Conservation (phyloP, 352 stramenopile genomes). For the Pythium phragmiticola region DNA sequence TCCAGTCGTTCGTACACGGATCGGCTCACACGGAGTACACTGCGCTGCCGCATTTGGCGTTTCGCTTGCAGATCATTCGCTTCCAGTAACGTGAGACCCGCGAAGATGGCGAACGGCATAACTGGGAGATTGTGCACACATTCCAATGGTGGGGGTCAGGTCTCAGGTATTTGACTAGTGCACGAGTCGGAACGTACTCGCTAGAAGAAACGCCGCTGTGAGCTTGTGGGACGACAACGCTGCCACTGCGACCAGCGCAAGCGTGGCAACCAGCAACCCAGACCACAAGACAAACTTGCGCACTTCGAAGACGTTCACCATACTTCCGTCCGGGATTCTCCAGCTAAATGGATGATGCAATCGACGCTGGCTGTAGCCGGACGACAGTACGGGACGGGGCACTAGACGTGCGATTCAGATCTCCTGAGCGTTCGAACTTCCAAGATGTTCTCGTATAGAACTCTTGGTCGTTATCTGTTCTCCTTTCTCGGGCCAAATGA, state of each 20-base stretch:
- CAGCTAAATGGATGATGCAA: neutral
- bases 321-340: neutral
- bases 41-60: slow-evolving; percentile 19
- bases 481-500: slow-evolving; percentile 1
- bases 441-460: neutral
- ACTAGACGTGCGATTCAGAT: neutral
- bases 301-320: slow-evolving; percentile 23
- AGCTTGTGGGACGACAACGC: slow-evolving; percentile 27
- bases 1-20: slow-evolving; percentile 69
- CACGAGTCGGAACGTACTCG: slow-evolving; percentile 14
- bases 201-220: slow-evolving; percentile 21
- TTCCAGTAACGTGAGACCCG: slow-evolving; percentile 48
- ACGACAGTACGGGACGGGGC: neutral
- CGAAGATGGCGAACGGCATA: slow-evolving; percentile 54
- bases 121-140: slow-evolving; percentile 25
- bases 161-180: neutral
- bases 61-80: slow-evolving; percentile 33
- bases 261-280: slow-evolving; percentile 11
- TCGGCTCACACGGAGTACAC: slow-evolving; percentile 61
- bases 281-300: slow-evolving; percentile 23
- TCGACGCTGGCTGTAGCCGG: neutral
- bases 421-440: neutral
- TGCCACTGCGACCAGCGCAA: slow-evolving; percentile 20
- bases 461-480: neutral
- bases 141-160: neutral